phyloP scores from a whole-genome alignment of 1,139 yeast genomes.

The Nakaseomyces sp. region DNA sequence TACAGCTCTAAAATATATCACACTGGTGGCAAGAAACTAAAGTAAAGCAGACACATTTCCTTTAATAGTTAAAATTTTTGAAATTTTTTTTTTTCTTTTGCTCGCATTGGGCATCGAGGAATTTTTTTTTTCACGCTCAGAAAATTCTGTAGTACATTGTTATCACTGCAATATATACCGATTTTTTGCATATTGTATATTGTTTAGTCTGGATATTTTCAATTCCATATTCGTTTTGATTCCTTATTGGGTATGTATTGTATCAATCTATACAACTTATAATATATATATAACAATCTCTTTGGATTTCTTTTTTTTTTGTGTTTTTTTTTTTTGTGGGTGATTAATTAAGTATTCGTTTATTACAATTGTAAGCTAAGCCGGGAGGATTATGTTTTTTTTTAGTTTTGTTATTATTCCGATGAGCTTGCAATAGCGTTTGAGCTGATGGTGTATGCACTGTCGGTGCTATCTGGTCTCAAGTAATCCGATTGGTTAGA shows the following conservation, averaged over 20 bases:
- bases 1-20: too few species aligned
- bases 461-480: neutral
- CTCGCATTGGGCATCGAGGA: neutral
- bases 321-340: neutral
- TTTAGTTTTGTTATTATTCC: neutral
- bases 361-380: too few species aligned
- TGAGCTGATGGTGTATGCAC: conserved; percentile 1
- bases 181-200: too few species aligned
- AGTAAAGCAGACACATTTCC: too few species aligned
- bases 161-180: too few species aligned
- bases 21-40: too few species aligned
- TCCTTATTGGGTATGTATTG: neutral
- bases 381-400: too few species aligned
- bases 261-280: neutral
- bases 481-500: conserved; percentile 33
- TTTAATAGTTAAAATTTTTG: too few species aligned
- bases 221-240: too few species aligned
- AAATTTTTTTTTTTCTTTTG: neutral
- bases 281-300: neutral
- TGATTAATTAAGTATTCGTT: neutral
- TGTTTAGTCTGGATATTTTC: too few species aligned
- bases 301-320: neutral
- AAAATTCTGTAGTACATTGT: neutral
- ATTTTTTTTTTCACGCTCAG: neutral
- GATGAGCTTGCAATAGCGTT: conserved; percentile 5